A percentile compares a stretch with the other conserved stretches of the same genome.
Evolutionary conservation across 306 rosid species (phyloP).

Genomic region (Rubus idaeus): DNA sequence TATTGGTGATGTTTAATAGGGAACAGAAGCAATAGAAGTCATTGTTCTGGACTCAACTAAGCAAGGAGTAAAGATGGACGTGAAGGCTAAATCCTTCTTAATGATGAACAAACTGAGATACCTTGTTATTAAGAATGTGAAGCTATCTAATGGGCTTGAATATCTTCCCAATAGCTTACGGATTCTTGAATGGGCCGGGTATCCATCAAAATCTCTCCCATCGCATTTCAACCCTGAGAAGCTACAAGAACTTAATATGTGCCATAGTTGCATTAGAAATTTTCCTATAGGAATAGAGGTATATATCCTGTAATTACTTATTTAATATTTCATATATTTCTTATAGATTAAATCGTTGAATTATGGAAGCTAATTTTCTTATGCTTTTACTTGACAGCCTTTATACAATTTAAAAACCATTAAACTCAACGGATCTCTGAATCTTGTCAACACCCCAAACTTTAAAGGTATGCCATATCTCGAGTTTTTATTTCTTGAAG

Average conservation of each 20-base stretch:
- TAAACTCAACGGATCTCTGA: neutral
- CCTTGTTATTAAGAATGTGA: neutral
- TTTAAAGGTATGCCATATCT: no score
- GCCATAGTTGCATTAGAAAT: neutral
- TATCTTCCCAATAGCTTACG: conserved; percentile 9
- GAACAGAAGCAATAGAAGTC: conserved; percentile 2
- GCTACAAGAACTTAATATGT: neutral
- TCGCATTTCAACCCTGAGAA: neutral
- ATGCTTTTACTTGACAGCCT: neutral
- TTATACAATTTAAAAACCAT: neutral
- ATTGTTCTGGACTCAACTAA: neutral
- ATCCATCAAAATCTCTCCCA: neutral
- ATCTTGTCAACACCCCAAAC: no score
- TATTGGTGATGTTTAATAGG: neutral
- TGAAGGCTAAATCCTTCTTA: neutral
- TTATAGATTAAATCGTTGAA: neutral
- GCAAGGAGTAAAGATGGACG: neutral
- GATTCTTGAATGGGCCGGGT: neutral
- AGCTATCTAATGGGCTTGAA: neutral
- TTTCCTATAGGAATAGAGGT: no score
- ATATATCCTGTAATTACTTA: no score
- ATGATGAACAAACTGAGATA: conserved; percentile 2
- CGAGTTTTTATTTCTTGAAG: no score
- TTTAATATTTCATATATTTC: no score
- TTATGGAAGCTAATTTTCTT: no score